Percentiles rank a stretch among this genome's conserved stretches.
Evolutionary conservation across 257 asterid genomes (phyloP).

Genomic region (Perilla frutescens): DNA sequence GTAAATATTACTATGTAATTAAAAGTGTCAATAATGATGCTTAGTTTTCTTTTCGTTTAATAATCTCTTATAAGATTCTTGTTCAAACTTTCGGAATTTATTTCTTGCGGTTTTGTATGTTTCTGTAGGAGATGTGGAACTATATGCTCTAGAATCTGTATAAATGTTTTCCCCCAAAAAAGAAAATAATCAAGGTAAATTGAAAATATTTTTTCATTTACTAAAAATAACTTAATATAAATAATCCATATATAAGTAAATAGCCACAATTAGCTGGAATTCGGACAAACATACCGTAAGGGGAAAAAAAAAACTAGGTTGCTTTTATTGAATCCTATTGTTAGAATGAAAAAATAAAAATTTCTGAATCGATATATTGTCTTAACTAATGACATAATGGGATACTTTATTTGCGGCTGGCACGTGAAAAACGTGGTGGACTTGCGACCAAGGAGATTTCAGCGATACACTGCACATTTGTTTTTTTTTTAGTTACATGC

Average conservation of each 20-base stretch:
- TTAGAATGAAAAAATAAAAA: too few species aligned
- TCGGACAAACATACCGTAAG: too few species aligned
- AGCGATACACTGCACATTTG: neutral
- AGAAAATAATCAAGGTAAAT: too few species aligned
- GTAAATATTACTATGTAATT: neutral
- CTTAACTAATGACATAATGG: slow-evolving; percentile 4
- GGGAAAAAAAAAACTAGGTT: too few species aligned
- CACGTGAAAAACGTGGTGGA: slow-evolving; percentile 31
- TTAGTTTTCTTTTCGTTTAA: neutral
- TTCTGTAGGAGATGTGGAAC: slow-evolving; percentile 7
- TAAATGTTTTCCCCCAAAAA: too few species aligned
- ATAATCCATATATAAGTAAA: too few species aligned
- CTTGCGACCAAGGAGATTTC: slow-evolving; percentile 10
- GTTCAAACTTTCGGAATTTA: neutral
- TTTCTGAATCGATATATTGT: neutral
- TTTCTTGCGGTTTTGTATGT: neutral
- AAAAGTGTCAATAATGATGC: neutral
- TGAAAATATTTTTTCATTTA: too few species aligned
- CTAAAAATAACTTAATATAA: too few species aligned
- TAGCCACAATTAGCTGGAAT: too few species aligned
- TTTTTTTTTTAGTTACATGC: too few species aligned
- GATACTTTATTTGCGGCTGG: slow-evolving; percentile 19
- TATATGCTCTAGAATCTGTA: neutral
- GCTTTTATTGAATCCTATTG: too few species aligned
- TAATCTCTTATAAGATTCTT: slow-evolving; percentile 1